phyloP scores from a whole-genome alignment of 371 early-diverging fungal genomes.

The Blakeslea trispora region DNA sequence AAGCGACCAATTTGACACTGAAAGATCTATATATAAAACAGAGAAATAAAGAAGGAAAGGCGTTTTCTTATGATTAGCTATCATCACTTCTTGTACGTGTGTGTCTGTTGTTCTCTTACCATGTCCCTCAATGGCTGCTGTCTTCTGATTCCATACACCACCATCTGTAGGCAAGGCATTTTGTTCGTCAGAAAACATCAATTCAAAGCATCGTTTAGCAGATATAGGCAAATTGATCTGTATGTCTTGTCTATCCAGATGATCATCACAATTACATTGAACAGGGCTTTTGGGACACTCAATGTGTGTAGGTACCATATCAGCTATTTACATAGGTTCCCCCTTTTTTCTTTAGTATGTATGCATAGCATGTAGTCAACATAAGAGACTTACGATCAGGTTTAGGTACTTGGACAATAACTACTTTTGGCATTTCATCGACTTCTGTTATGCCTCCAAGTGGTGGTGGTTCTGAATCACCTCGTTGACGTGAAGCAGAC shows the following conservation, averaged over 20 bases:
- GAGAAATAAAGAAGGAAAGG: neutral
- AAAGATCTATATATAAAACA: too few species aligned
- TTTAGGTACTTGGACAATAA: neutral
- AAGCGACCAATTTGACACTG: slow-evolving; percentile 38
- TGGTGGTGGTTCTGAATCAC: slow-evolving; percentile 18
- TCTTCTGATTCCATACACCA: slow-evolving; percentile 57
- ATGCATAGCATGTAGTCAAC: too few species aligned
- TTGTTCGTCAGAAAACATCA: slow-evolving; percentile 57
- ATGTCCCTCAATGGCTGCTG: slow-evolving; percentile 49
- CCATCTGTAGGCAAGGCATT: slow-evolving; percentile 32
- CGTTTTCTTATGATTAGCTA: too few species aligned
- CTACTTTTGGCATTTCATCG: neutral
- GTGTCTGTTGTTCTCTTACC: slow-evolving; percentile 27
- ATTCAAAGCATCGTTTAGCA: slow-evolving; percentile 62
- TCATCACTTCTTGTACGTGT: too few species aligned
- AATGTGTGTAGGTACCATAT: slow-evolving; percentile 34
- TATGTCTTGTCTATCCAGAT: slow-evolving; percentile 63
- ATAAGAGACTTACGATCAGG: slow-evolving; percentile 39
- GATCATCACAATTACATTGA: slow-evolving; percentile 68
- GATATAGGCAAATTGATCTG: slow-evolving; percentile 60
- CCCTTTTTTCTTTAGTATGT: neutral
- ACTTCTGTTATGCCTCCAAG: too few species aligned
- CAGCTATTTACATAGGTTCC: slow-evolving; percentile 10
- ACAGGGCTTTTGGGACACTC: slow-evolving; percentile 47
- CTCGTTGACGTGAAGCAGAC: slow-evolving; percentile 9